Evolutionary conservation across 1,139 yeast genomes (phyloP), one percentile per base, ranked within the genome.

Genomic region (Pichia sp.): DNA sequence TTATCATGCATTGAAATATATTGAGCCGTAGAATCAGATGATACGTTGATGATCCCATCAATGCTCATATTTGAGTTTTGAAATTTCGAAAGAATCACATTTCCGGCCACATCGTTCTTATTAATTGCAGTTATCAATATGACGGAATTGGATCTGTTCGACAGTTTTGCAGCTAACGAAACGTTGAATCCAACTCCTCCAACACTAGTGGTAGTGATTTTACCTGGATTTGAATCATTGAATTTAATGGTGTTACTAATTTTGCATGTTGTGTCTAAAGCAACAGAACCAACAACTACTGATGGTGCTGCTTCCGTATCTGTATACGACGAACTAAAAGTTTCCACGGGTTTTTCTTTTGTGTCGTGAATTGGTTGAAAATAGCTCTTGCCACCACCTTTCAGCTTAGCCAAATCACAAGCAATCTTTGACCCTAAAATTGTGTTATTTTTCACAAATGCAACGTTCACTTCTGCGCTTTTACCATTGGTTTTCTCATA

Each of bases 121-220:
- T 85, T 73, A 4, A 75, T 64, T 0, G 88, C 78, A 0, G 86
- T 67, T 6, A 87, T 67, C 32, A 77, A 68, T 3, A 71, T 55
- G 1, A 64, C 55, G 1, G 57, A 43, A 3, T 56, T 46, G 3
- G 34, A 26, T 2, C 33, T 10, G 8, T 49, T 42, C 2, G 51
- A 44, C 34, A 44, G 42, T 9, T 59, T 52, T 4, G 57, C 53
- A 0, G 94, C 92, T 26, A 75, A 58, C 0, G 85, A 79, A 23
- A 86, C 79, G 56, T 87, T 88, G 57, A 75, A 81, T 0, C 87
- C 96, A 1, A 87, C 96, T 0, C 96, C 96, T 0, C 96, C 96
- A 8, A 85, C 61, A 0, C 84, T 71, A 5, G 79, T 70, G 2
- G 62, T 55, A 1, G 77, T 71, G 1, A 49, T 44, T 1, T 55